phyloP scores from a whole-genome alignment of 148 eudicot genomes.

The Fallopia convolvulus region DNA sequence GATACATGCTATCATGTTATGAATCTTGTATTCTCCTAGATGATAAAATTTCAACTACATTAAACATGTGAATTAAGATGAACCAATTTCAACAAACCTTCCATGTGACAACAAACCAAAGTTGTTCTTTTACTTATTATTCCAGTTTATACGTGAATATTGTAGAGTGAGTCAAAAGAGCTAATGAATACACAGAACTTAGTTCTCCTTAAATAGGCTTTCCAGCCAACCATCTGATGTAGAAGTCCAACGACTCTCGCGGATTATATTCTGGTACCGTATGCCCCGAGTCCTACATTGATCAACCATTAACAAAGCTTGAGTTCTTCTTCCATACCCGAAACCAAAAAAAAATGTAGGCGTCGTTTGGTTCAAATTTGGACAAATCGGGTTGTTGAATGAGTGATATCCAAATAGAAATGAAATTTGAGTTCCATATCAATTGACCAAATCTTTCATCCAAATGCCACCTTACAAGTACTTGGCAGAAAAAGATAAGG shows the following conservation, averaged over 20 bases:
- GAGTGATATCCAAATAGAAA: no score
- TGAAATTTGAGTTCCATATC: neutral
- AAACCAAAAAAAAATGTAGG: neutral
- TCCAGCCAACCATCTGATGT: constrained; percentile 46
- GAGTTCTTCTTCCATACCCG: neutral
- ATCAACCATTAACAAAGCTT: neutral
- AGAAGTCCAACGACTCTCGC: constrained; percentile 51
- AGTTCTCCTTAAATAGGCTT: constrained; percentile 23
- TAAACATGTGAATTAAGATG: neutral
- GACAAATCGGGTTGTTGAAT: neutral
- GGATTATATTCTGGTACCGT: constrained; percentile 89
- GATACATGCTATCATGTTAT: no score
- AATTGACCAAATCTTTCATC: neutral
- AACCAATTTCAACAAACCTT: neutral
- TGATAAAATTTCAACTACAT: neutral
- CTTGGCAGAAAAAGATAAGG: neutral
- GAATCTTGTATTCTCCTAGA: neutral
- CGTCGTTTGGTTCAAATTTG: neutral
- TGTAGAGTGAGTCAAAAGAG: neutral
- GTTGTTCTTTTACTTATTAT: neutral
- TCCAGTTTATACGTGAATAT: neutral
- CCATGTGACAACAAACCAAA: no score
- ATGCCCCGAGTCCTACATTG: constrained; percentile 66
- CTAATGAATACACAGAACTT: neutral
- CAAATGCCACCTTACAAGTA: neutral